phyloP scores from a whole-genome alignment of 2,329 filamentous ascomycete genomes.

The Capronia coronata region DNA sequence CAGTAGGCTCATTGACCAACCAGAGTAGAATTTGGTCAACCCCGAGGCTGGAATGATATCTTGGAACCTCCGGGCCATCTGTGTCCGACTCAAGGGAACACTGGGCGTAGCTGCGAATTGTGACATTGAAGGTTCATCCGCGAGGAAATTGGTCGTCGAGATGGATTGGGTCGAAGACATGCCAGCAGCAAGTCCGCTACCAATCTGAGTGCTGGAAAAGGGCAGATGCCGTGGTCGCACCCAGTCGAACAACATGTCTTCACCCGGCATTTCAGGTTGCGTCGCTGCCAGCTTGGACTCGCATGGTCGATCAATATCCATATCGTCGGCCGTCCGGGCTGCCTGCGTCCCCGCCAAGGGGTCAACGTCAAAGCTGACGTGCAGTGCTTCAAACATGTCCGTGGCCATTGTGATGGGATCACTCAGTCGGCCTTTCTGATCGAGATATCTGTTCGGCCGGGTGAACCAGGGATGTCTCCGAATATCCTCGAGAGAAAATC shows the following conservation, averaged over 20 bases:
- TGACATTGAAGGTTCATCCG: conserved; percentile 73
- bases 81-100: conserved; percentile 77
- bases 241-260: conserved; percentile 78
- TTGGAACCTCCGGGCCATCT: conserved; percentile 77
- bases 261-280: conserved; percentile 72
- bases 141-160: conserved; percentile 47
- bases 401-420: conserved; percentile 85
- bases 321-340: conserved; percentile 46
- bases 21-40: conserved; percentile 87
- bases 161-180: conserved; percentile 44
- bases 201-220: conserved; percentile 24
- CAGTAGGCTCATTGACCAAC: conserved; percentile 66
- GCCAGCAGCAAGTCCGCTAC: conserved; percentile 4
- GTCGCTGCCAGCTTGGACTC: conserved; percentile 63
- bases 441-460: conserved; percentile 68
- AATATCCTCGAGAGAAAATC: conserved; percentile 81
- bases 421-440: conserved; percentile 63
- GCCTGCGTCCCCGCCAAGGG: conserved; percentile 47
- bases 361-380: conserved; percentile 74
- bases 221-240: conserved; percentile 63
- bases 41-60: conserved; percentile 86
- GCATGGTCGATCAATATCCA: conserved; percentile 60
- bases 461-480: conserved; percentile 94
- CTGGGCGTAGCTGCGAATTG: conserved; percentile 78
- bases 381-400: conserved; percentile 84